Percentiles rank a stretch among this genome's conserved stretches.
These are phyloP conservation scores for Pythium angustatum DNA, from an alignment of 352 stramenopile species.

Conservation along the genomic window DNA sequence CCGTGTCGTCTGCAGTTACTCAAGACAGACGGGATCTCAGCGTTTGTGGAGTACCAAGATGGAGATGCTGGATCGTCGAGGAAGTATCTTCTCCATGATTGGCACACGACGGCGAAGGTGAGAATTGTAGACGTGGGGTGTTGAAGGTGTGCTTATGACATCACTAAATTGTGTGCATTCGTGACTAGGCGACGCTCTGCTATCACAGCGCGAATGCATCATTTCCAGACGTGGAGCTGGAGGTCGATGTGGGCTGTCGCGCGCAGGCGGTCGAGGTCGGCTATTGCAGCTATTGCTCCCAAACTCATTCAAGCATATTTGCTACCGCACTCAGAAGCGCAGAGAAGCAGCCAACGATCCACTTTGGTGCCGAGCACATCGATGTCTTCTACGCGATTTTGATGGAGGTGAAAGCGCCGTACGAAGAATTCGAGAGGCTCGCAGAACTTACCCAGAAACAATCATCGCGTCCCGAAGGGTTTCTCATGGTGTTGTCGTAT, in stretches of 20 bases:
- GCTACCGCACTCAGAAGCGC: conserved; percentile 8
- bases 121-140: too few relatives aligned
- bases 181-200: conserved; percentile 48
- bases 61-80: conserved; percentile 22
- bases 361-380: conserved; percentile 78
- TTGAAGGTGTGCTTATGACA: too few relatives aligned
- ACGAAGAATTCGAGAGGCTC: conserved; percentile 82
- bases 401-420: conserved; percentile 85
- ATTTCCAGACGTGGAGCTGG: conserved; percentile 82
- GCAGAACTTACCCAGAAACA: conserved; percentile 69
- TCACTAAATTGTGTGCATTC: background rate
- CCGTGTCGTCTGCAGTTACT: conserved; percentile 42
- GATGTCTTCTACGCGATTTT: conserved; percentile 86
- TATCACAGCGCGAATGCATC: conserved; percentile 78
- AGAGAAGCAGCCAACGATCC: conserved; percentile 48
- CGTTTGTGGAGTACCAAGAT: conserved; percentile 72
- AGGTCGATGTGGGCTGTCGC: conserved; percentile 57
- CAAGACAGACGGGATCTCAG: conserved; percentile 57
- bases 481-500: conserved; percentile 83
- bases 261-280: conserved; percentile 13
- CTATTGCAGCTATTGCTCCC: conserved; percentile 27
- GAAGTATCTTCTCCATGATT: conserved; percentile 87
- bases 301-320: background rate
- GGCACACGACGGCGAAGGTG: conserved; percentile 79
- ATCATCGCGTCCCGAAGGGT: conserved; percentile 75